phyloP scores from a whole-genome alignment of 371 early-diverging fungal genomes.

The Haplosporangium sp. region DNA sequence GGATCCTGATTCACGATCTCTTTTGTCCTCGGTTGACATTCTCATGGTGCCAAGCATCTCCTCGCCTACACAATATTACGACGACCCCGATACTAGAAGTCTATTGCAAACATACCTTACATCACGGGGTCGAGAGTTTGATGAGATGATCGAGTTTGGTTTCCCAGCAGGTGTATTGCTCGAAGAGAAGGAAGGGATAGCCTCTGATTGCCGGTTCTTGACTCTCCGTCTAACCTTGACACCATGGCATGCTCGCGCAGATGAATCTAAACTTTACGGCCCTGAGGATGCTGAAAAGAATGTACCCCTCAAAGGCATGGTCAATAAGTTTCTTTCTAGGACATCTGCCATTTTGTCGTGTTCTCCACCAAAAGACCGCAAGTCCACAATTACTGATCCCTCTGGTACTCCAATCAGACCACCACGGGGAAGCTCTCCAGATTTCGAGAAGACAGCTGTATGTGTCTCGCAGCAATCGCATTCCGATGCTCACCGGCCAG shows the following conservation, averaged over 20 bases:
- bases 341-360: constrained; percentile 27
- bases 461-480: not conserved
- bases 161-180: constrained; percentile 23
- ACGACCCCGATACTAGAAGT: constrained; percentile 18
- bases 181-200: constrained; percentile 18
- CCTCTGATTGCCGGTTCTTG: constrained; percentile 26
- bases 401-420: not conserved
- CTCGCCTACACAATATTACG: constrained; percentile 38
- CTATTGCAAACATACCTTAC: constrained; percentile 18
- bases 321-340: constrained; percentile 39
- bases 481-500: not conserved
- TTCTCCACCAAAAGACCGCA: constrained; percentile 17
- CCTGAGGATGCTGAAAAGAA: constrained; percentile 8
- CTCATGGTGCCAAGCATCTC: constrained; percentile 22
- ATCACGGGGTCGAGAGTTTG: constrained; percentile 26
- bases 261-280: constrained; percentile 43
- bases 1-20: constrained; percentile 17
- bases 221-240: constrained; percentile 49
- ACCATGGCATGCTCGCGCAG: constrained; percentile 51
- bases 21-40: constrained; percentile 34
- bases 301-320: constrained; percentile 25
- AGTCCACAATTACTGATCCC: not conserved
- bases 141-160: constrained; percentile 39
- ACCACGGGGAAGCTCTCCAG: not conserved
- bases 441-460: not conserved